These are phyloP conservation scores for Collybia mongolica DNA, from an alignment of 768 basidiomycete genomes.

Conservation along the genomic window DNA sequence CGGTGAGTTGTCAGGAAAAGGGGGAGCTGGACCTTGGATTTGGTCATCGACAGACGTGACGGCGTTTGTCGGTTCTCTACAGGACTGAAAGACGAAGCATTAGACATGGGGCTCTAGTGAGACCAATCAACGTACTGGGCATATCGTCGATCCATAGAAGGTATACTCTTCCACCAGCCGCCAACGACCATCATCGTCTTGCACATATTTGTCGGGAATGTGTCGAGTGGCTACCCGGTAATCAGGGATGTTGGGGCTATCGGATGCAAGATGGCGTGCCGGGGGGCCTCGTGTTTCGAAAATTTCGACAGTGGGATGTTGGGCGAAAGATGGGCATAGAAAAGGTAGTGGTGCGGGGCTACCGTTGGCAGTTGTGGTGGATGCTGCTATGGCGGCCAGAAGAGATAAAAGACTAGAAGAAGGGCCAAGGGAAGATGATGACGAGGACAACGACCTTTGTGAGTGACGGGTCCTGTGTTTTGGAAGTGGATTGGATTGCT, in stretches of 20 bases:
- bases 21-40: constrained; percentile 20
- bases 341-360: constrained; percentile 58
- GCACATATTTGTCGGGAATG: constrained; percentile 56
- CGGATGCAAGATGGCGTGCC: no score
- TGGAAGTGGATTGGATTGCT: neutral
- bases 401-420: constrained; percentile 53
- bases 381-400: constrained; percentile 53
- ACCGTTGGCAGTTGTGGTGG: constrained; percentile 43
- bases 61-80: constrained; percentile 23
- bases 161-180: constrained; percentile 53
- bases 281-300: constrained; percentile 3
- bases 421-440: constrained; percentile 30
- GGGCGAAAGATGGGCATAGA: constrained; percentile 52
- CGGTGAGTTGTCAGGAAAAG: constrained; percentile 16
- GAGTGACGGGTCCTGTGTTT: constrained; percentile 5
- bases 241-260: no score
- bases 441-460: constrained; percentile 11
- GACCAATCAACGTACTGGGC: constrained; percentile 40
- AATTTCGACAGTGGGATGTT: constrained; percentile 8
- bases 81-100: constrained; percentile 15
- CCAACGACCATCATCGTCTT: constrained; percentile 58
- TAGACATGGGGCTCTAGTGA: neutral
- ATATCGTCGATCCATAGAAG: constrained; percentile 70
- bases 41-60: constrained; percentile 30
- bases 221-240: constrained; percentile 13